A percentile compares a stretch with the other conserved stretches of the same genome.
Conservation (phyloP, 2,329 filamentous ascomycete species). For the Arthroderma sp. region DNA sequence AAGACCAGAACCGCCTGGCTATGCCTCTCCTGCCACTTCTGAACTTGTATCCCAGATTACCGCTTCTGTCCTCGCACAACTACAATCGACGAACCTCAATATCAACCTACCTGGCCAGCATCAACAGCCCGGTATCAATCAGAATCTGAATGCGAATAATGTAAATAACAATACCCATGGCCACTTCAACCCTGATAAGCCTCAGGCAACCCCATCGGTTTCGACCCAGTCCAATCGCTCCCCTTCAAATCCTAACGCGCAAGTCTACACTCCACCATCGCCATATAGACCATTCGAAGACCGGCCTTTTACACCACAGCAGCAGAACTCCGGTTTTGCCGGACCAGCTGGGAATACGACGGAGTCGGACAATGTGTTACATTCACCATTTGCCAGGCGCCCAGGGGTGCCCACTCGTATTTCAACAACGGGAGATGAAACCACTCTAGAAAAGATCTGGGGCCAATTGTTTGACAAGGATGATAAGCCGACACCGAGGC, state of each 20-base stretch:
- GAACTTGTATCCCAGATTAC: slow-evolving; percentile 36
- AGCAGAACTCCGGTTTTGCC: background rate
- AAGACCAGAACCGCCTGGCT: background rate
- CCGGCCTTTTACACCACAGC: background rate
- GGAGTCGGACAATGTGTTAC: background rate
- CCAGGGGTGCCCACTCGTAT: slow-evolving; percentile 27
- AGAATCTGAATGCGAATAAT: slow-evolving; percentile 41
- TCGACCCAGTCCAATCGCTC: slow-evolving; percentile 26
- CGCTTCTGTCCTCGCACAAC: slow-evolving; percentile 35
- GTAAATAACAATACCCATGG: slow-evolving; percentile 22
- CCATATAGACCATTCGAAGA: slow-evolving; percentile 24
- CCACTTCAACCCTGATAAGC: slow-evolving; percentile 21
- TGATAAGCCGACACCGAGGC: slow-evolving; percentile 52
- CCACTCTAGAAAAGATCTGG: slow-evolving; percentile 60
- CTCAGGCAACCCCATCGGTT: slow-evolving; percentile 33
- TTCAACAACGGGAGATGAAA: slow-evolving; percentile 36
- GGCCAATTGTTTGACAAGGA: slow-evolving; percentile 57
- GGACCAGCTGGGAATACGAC: background rate
- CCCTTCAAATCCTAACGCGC: background rate
- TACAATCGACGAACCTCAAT: slow-evolving; percentile 3
- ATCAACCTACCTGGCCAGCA: background rate
- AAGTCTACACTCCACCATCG: slow-evolving; percentile 44
- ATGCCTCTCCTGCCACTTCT: background rate
- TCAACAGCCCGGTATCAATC: slow-evolving; percentile 14
- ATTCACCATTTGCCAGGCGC: slow-evolving; percentile 12